Percentiles rank a stretch among this genome's conserved stretches.
Evolutionary conservation across 176 grass and related monocot species (phyloP).

Genomic region (Triticum monococcum): DNA sequence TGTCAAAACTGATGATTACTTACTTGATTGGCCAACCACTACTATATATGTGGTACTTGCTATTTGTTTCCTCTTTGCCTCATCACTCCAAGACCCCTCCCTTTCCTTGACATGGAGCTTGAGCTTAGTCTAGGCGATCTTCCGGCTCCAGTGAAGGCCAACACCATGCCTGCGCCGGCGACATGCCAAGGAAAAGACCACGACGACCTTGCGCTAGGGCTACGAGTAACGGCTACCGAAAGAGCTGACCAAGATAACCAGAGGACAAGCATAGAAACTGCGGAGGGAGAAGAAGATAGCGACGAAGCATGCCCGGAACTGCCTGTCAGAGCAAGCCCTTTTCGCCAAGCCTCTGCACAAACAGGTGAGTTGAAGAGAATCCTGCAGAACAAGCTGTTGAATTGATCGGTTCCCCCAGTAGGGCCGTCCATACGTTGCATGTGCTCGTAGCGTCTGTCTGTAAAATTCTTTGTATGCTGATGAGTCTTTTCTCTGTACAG

Average conservation of each 20-base stretch:
- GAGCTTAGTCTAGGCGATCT: slow-evolving; percentile 50
- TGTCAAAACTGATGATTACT: slow-evolving; percentile 24
- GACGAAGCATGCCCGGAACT: neutral
- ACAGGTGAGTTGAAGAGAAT: neutral
- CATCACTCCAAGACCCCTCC: neutral
- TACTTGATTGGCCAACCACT: neutral
- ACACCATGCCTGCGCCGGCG: neutral
- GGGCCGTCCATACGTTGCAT: neutral
- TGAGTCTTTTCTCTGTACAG: slow-evolving; percentile 33
- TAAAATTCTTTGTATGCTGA: slow-evolving; percentile 21
- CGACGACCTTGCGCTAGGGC: slow-evolving; percentile 35
- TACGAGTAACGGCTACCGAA: slow-evolving; percentile 25
- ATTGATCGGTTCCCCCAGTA: neutral
- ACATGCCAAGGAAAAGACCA: neutral
- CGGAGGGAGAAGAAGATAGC: neutral
- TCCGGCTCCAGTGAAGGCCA: slow-evolving; percentile 11
- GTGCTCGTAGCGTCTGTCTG: neutral
- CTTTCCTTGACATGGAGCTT: slow-evolving; percentile 42
- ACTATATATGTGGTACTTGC: slow-evolving; percentile 37
- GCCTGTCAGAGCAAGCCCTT: neutral
- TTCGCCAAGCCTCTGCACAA: slow-evolving; percentile 10
- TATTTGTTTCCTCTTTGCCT: slow-evolving; percentile 6
- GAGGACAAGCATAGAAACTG: neutral
- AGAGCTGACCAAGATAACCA: slow-evolving; percentile 19
- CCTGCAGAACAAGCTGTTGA: neutral